Evolutionary conservation across 2,329 filamentous ascomycete species (phyloP), one percentile per base, ranked within the genome.

Genomic region (Penicillium frequentans): DNA sequence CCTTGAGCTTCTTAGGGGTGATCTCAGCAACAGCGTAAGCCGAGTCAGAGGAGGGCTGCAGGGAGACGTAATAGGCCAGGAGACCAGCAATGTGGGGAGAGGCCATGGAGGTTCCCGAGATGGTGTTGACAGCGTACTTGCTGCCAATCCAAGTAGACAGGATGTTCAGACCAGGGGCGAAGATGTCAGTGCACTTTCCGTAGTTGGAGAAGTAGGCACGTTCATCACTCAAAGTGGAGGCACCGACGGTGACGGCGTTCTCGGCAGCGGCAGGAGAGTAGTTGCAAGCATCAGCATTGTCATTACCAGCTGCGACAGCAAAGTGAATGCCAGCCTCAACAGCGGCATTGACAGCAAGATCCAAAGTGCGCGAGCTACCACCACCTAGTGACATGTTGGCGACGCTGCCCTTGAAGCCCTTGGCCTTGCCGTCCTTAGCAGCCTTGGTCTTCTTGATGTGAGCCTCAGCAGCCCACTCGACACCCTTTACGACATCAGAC

Each of bases 121-220:
- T 99, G 81, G 91, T 97, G 88, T 99, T 99, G 82, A 91, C 86
- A 72, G 95, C 93, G 72, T 93, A 88, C 79, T 95, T 90, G 86
- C 89, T 93, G 75, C 96, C 95, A 70, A 96, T 96, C 95, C 95
- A 99, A 76, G 95, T 98, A 65, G 95, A 99, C 70, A 91, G 86
- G 71, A 99, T 96, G 88, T 92, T 96, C 71, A 97, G 85, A 73
- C 95, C 95, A 60, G 95, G 95, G 63, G 93, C 95, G 72, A 99
- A 99, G 84, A 99, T 96, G 80, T 99, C 95, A 76, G 93, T 96
- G 86, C 95, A 99, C 85, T 93, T 95, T 78, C 95, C 95, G 79
- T 88, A 98, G 90, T 99, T 99, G 86, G 96, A 99, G 88, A 99
- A 99, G 86, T 98, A 99, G 65, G 95, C 95, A 80, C 95, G 93